A percentile compares a stretch with the other conserved stretches of the same genome.
Evolutionary conservation across 805 yeast genomes (phyloP).

Genomic region (Ogataea populi-albae): DNA sequence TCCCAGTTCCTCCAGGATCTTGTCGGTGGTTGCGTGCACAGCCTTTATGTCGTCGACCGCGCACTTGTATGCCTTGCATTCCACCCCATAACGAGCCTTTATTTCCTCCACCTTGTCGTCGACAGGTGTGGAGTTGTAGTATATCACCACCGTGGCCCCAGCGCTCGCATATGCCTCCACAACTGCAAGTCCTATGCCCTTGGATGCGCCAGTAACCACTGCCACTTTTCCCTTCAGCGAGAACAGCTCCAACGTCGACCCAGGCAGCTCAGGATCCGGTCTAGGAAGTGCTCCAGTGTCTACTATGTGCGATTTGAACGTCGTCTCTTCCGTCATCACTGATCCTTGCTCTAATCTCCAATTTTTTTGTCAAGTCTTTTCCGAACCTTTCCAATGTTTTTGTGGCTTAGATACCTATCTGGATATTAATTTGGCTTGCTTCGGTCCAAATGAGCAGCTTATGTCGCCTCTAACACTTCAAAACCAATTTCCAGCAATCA

Average conservation of each 20-base stretch:
- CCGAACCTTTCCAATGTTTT: too few relatives aligned
- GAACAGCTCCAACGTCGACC: constrained; percentile 61
- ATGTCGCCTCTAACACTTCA: too few relatives aligned
- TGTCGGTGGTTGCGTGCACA: constrained; percentile 48
- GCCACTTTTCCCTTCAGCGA: constrained; percentile 84
- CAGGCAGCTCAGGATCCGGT: constrained; percentile 49
- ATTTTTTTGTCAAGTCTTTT: too few relatives aligned
- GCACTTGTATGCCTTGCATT: constrained; percentile 63
- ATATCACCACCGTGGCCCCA: constrained; percentile 78
- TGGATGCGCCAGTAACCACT: constrained; percentile 77
- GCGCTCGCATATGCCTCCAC: constrained; percentile 85
- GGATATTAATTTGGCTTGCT: too few relatives aligned
- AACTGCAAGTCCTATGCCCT: constrained; percentile 78
- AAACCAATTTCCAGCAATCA: too few relatives aligned
- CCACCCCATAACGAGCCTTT: constrained; percentile 56
- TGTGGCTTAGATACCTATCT: too few relatives aligned
- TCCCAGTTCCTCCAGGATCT: constrained; percentile 67
- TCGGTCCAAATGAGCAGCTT: too few relatives aligned
- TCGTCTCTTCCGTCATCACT: background rate
- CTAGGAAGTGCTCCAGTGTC: constrained; percentile 44
- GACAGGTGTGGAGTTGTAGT: constrained; percentile 64
- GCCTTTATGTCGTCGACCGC: constrained; percentile 47
- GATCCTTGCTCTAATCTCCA: too few relatives aligned
- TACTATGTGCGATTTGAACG: constrained; percentile 4
- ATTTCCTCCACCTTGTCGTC: constrained; percentile 58